Base-by-base conservation (phyloP, 345 rosid species). In the Ailanthus altissimus region DNA sequence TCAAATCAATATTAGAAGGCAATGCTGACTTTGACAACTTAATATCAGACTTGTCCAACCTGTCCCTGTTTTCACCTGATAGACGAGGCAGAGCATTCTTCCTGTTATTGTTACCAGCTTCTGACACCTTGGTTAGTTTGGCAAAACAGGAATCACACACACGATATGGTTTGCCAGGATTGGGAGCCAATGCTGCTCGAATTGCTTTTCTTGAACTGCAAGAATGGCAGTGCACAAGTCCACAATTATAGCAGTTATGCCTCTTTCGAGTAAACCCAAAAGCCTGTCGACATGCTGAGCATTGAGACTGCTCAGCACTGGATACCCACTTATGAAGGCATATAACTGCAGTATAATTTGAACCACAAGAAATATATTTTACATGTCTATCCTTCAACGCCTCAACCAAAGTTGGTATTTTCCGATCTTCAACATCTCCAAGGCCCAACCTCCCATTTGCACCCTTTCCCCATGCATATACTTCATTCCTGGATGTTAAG, bases 391-490 rank as follows among this genome's bases (percentile, higher is more conserved):
- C 97, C 88, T 90, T 95, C 88, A 95, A 83, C 70, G 91, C 89
- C 77, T 90, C 97, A 57, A 95, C 94, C 23, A 89, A 75, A 77
- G 94, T 85, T 8, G 99, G 96, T 36, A 84, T 53, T 78, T 92
- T 93, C 51, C 97, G 89, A 81, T 95, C 99, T 83, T 95, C 98
- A 15, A 88, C 40, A 76, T 95, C 98, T 81, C 97, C 98, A 73
- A 92, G 98, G 65, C 99, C 99, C 85, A 95, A 73, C 83, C 97
- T 92, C 79, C 99, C 98, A 83, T 93, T 95, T 51, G 99, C 98
- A 78, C 99, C 98, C 79, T 90, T 95, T 1, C 99, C 99, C 99
- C 98, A 95, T 14, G 97, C 90, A 82, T 89, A 95, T 36, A 93
- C 93, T 82, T 93, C 97, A 63, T 92, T 93, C 79, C 86, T 85